These are phyloP conservation scores for Persicaria maculosa DNA, from an alignment of 148 eudicot species.

Conservation along the genomic window DNA sequence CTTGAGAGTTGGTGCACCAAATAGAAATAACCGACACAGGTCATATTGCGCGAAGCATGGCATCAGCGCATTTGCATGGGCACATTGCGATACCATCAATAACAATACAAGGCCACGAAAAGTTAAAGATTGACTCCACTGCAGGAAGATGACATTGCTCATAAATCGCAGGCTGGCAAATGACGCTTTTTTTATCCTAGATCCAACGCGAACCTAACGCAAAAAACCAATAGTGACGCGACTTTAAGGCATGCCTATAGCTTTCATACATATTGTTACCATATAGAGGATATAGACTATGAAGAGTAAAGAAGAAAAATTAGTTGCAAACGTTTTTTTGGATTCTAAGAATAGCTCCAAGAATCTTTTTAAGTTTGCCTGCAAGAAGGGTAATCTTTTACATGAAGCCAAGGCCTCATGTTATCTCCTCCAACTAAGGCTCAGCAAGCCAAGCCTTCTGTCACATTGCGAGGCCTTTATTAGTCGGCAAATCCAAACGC, in stretches of 20 bases:
- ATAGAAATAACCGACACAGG: not conserved
- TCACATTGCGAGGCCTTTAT: conserved; percentile 8
- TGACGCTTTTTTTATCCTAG: not conserved
- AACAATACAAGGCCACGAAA: conserved; percentile 4
- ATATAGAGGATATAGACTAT: not conserved
- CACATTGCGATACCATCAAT: not conserved
- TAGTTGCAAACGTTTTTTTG: not conserved
- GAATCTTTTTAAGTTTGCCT: not conserved
- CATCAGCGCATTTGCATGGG: not conserved
- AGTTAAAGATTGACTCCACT: conserved; percentile 3
- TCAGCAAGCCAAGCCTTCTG: conserved; percentile 8
- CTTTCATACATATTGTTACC: not conserved
- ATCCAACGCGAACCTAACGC: not conserved
- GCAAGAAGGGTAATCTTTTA: conserved; percentile 10
- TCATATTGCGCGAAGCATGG: conserved; percentile 8
- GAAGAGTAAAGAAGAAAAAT: conserved; percentile 1
- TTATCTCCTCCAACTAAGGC: not conserved
- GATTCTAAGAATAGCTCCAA: conserved; percentile 1
- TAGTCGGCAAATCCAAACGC: conserved; percentile 6
- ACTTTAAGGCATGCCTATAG: not conserved
- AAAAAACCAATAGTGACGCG: not conserved
- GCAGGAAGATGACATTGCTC: conserved; percentile 3
- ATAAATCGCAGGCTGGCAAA: conserved; percentile 10
- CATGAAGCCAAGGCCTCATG: conserved; percentile 6
- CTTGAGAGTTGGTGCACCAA: too few species aligned